Evolutionary conservation across 2,329 filamentous ascomycete genomes (phyloP).

Genomic region (Colletotrichum acutatum): DNA sequence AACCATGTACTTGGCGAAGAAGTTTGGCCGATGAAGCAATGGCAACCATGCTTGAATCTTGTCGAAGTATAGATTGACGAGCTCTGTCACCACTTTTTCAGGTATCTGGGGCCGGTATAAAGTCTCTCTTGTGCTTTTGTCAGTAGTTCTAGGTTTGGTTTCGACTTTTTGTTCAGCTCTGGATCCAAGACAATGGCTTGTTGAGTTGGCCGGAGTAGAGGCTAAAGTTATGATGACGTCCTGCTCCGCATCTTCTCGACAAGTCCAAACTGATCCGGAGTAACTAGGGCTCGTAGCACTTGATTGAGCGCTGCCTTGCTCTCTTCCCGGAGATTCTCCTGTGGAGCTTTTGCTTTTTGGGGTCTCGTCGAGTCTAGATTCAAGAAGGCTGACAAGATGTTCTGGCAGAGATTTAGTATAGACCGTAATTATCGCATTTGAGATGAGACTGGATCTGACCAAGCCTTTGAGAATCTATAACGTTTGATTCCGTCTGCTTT

Average conservation of each 20-base stretch:
- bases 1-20: neutral
- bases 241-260: neutral
- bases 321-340: neutral
- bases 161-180: neutral
- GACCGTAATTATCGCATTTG: neutral
- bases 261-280: neutral
- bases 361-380: neutral
- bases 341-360: neutral
- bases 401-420: neutral
- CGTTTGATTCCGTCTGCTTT: neutral
- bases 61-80: neutral
- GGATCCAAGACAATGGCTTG: neutral
- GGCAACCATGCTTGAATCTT: neutral
- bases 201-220: neutral
- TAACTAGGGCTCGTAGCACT: neutral
- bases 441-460: neutral
- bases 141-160: fast-evolving
- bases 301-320: neutral
- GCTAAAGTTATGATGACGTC: neutral
- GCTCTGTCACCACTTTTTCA: neutral
- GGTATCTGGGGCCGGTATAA: neutral
- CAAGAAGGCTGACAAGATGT: neutral
- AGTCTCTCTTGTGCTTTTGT: neutral
- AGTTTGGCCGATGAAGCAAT: neutral
- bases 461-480: neutral